Evolutionary conservation across 2,329 filamentous ascomycete species (phyloP).

Genomic region (Cadophora malorum): DNA sequence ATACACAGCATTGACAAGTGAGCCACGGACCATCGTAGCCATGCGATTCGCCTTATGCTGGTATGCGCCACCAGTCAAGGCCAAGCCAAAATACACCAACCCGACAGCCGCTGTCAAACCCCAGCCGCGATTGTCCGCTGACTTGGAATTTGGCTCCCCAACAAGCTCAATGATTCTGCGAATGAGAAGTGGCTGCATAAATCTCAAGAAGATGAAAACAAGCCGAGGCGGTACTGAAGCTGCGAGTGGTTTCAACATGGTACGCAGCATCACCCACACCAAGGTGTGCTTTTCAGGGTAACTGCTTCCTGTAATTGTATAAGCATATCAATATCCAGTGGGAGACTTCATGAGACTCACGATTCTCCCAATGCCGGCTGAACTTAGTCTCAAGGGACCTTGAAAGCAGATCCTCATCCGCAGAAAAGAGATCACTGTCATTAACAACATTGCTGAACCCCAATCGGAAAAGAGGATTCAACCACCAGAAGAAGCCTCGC

Average conservation of each 20-base stretch:
- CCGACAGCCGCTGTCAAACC: slow-evolving; percentile 34
- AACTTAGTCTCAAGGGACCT: slow-evolving; percentile 28
- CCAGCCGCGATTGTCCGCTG: slow-evolving; percentile 30
- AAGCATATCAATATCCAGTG: slow-evolving; percentile 8
- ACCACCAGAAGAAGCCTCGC: slow-evolving; percentile 47
- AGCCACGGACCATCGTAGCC: slow-evolving; percentile 39
- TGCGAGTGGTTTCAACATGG: slow-evolving; percentile 29
- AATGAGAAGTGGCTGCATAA: slow-evolving; percentile 37
- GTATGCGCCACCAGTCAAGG: slow-evolving; percentile 33
- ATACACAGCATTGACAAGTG: slow-evolving; percentile 41
- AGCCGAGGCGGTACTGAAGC: slow-evolving; percentile 31
- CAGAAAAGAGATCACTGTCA: slow-evolving; percentile 41
- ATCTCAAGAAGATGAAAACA: slow-evolving; percentile 32
- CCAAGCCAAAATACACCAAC: slow-evolving; percentile 36
- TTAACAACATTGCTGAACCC: slow-evolving; percentile 43
- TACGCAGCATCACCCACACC: slow-evolving; percentile 31
- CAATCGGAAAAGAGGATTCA: slow-evolving; percentile 44
- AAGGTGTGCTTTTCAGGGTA: slow-evolving; percentile 32
- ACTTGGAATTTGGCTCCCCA: slow-evolving; percentile 26
- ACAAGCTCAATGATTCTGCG: slow-evolving; percentile 29
- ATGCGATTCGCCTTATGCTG: slow-evolving; percentile 39
- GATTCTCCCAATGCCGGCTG: slow-evolving; percentile 27
- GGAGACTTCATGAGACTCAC: slow-evolving; percentile 15
- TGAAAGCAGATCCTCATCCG: slow-evolving; percentile 31
- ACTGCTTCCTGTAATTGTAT: slow-evolving; percentile 22